These are phyloP conservation scores for Botrytis paeoniae DNA, from an alignment of 2,329 filamentous ascomycete genomes.

Conservation along the genomic window DNA sequence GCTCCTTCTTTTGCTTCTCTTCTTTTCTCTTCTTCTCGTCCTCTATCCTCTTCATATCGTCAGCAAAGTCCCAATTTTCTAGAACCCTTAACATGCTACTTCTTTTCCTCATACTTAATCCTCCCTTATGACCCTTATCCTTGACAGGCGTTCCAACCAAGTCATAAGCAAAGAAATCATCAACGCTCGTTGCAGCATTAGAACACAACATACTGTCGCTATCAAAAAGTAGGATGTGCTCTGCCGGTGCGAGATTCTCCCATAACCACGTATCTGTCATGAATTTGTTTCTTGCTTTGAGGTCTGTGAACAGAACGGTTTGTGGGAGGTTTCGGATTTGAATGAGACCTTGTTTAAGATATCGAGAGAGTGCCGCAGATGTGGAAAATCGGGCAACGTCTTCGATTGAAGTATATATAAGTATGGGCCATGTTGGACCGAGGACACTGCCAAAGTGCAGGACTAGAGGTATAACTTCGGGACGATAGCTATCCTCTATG, in stretches of 20 bases:
- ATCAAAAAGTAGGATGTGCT: conserved; percentile 40
- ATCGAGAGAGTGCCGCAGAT: conserved; percentile 40
- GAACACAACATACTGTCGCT: conserved; percentile 40
- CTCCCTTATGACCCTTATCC: conserved; percentile 39
- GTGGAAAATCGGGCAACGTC: conserved; percentile 32
- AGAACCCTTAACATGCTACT: conserved; percentile 37
- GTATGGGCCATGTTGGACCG: conserved; percentile 45
- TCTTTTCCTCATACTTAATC: conserved; percentile 41
- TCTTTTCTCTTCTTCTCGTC: not conserved
- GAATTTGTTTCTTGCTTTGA: conserved; percentile 34
- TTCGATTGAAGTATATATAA: conserved; percentile 43
- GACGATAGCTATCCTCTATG: conserved; percentile 39
- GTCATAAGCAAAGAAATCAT: conserved; percentile 40
- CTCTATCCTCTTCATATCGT: conserved; percentile 23
- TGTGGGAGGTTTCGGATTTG: conserved; percentile 42
- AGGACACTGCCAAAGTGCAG: conserved; percentile 43
- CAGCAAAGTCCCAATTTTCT: conserved; percentile 31
- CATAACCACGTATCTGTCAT: conserved; percentile 39
- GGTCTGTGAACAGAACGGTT: conserved; percentile 38
- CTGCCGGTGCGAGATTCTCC: conserved; percentile 37
- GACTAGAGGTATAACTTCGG: conserved; percentile 41
- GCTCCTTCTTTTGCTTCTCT: not conserved
- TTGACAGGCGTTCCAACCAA: conserved; percentile 40
- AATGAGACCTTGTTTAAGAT: conserved; percentile 39
- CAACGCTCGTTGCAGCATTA: conserved; percentile 37